Percentiles rank a stretch among this genome's conserved stretches.
phyloP scores from a whole-genome alignment of 306 rosid species.

The Cucurbita argyrosperma region DNA sequence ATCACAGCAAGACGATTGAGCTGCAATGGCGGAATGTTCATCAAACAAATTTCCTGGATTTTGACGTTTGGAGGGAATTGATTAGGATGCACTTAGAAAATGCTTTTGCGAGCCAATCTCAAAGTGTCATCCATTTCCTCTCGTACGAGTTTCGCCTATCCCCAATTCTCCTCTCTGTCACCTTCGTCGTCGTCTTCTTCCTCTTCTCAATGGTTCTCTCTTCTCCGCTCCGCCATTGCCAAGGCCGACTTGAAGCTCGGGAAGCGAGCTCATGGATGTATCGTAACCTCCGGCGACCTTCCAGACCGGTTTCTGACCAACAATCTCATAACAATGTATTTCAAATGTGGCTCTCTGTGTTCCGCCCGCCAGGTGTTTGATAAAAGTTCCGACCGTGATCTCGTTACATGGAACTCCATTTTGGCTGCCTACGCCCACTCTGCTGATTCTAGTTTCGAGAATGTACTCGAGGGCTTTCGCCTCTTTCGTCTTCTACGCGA shows the following conservation, averaged over 20 bases:
- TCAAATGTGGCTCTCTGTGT: constrained; percentile 42
- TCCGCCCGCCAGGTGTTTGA: constrained; percentile 64
- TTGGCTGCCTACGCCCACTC: constrained; percentile 44
- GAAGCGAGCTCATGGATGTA: constrained; percentile 41
- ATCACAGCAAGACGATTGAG: not conserved
- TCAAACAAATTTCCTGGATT: not conserved
- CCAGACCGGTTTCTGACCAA: constrained; percentile 38
- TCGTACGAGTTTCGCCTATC: not conserved
- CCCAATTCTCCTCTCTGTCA: not conserved
- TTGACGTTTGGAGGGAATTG: not conserved
- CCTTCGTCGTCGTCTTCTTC: not conserved
- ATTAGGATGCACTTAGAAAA: not conserved
- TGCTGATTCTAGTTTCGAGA: constrained; percentile 8
- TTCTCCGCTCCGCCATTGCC: constrained; percentile 49
- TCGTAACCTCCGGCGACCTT: constrained; percentile 28
- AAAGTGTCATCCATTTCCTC: constrained; percentile 11
- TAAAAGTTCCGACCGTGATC: constrained; percentile 34
- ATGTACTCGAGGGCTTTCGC: constrained; percentile 29
- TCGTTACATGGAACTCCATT: constrained; percentile 76
- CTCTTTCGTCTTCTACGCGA: constrained; percentile 46
- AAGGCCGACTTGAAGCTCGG: constrained; percentile 39
- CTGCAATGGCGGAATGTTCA: not conserved
- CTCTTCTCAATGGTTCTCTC: constrained; percentile 42
- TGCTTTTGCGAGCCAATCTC: constrained; percentile 24
- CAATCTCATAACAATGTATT: constrained; percentile 65